A percentile compares a stretch with the other conserved stretches of the same genome.
Conservation (phyloP, 148 eudicot genomes). For the Nepenthes gracilis region DNA sequence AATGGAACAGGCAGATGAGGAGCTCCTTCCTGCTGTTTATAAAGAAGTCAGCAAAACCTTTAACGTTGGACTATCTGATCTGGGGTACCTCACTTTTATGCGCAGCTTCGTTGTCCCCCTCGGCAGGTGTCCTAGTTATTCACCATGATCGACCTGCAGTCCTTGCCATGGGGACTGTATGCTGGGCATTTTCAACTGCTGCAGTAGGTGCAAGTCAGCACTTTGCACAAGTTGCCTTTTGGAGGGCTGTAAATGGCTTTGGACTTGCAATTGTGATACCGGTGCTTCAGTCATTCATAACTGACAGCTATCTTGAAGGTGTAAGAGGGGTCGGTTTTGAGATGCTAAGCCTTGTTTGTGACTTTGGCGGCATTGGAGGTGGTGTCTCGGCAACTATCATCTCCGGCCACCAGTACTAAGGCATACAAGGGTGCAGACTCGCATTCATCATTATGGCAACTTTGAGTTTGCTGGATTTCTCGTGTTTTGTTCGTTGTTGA, state of each 20-base stretch:
- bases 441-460: slow-evolving; percentile 69
- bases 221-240: slow-evolving; percentile 65
- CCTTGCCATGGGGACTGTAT: slow-evolving; percentile 72
- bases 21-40: slow-evolving; percentile 87
- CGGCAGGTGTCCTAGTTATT: slow-evolving; percentile 74
- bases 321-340: slow-evolving; percentile 86
- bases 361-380: slow-evolving; percentile 83
- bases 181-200: slow-evolving; percentile 92
- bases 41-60: slow-evolving; percentile 96
- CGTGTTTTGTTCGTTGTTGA: slow-evolving; percentile 68
- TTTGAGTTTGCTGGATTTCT: slow-evolving; percentile 48
- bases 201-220: slow-evolving; percentile 69
- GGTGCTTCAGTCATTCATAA: slow-evolving; percentile 85
- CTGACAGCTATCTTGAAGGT: slow-evolving; percentile 71
- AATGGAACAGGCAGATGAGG: slow-evolving; percentile 95
- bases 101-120: slow-evolving; percentile 71
- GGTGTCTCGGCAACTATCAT: slow-evolving; percentile 79
- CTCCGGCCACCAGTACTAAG: slow-evolving; percentile 75
- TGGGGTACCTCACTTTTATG: slow-evolving; percentile 78
- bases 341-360: slow-evolving; percentile 61
- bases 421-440: slow-evolving; percentile 79
- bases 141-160: slow-evolving; percentile 82
- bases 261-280: slow-evolving; percentile 98
- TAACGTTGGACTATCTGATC: slow-evolving; percentile 71
- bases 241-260: slow-evolving; percentile 88